Base-by-base conservation (phyloP, 768 basidiomycete species). In the Amanita polypyramis region DNA sequence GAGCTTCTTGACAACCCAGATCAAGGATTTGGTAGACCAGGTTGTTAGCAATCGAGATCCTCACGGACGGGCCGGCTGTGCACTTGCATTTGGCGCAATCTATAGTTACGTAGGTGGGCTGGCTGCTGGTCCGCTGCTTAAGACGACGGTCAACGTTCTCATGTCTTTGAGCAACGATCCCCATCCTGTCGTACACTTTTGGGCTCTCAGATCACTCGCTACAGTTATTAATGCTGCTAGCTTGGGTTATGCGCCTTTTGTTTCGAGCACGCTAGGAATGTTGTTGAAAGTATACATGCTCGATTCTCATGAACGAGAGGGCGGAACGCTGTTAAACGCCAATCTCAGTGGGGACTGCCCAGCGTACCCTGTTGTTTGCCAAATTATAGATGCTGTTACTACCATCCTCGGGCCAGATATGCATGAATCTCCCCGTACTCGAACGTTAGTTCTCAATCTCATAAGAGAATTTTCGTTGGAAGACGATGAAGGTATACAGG, bases 121-220 rank as follows among this genome's bases (percentile, higher is more conserved):
- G n/a, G 90, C 89, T 9, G 95, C 93, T 5, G 91, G 91, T 0
- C 90, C 96, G 0, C 74, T 97, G 12, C 73, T 98, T 51, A 98
- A 97, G 64, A 96, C 94, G 0, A 91, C 94, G 0, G 87, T 95
- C 52, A 93, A 96, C 59, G 82, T 98, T 38, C 72, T 97, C 32
- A 89, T 95, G 80, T 95, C 94, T 0, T 76, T 99, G 15, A 82
- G 85, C 62, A 93, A 88, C 52, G 96, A 99, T 62, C 93, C 95
- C 0, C 96, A 98, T 61, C 95, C 96, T 0, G 75, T 92, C 27
- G 96, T 97, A 5, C 95, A 98, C 62, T 96, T 85, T 59, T 94
- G 87, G 82, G 84, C 95, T 2, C 69, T 97, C 52, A 81, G 77
- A 41, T 87, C 96, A 1, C 70, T 99, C 25, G 79, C 85, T 5